These are phyloP conservation scores for Geoglossum glabrum DNA, from an alignment of 495 filamentous ascomycete genomes.

Conservation along the genomic window DNA sequence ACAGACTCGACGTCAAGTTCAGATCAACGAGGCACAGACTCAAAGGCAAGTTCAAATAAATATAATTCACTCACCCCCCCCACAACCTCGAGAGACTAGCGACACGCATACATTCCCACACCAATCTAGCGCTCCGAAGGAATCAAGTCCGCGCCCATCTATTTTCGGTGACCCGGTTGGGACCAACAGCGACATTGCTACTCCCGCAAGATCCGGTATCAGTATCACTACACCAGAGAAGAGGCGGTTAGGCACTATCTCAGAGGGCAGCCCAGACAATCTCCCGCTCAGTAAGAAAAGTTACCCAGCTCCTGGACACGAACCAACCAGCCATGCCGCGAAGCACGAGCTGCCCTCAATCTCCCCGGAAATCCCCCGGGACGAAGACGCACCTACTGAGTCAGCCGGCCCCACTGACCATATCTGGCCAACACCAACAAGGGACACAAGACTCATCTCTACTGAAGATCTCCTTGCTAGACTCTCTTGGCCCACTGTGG, in stretches of 20 bases:
- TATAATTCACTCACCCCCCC: background rate
- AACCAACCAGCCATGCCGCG: constrained; percentile 15
- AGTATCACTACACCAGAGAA: background rate
- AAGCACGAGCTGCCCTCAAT: constrained; percentile 16
- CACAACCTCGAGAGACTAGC: background rate
- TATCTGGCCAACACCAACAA: background rate
- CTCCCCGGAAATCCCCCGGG: constrained; percentile 11
- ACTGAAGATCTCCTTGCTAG: constrained; percentile 32
- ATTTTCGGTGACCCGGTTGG: constrained; percentile 14
- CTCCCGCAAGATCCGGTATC: background rate
- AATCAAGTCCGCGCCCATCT: constrained; percentile 4
- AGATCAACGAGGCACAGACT: background rate
- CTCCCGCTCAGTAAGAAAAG: constrained; percentile 20
- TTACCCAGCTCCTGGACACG: constrained; percentile 12
- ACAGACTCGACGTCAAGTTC: background rate
- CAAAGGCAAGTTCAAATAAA: background rate
- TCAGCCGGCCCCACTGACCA: background rate
- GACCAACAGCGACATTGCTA: constrained; percentile 7
- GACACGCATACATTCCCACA: background rate
- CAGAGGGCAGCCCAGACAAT: constrained; percentile 19
- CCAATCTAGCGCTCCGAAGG: background rate
- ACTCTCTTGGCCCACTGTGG: constrained; percentile 29
- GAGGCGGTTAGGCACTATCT: constrained; percentile 20
- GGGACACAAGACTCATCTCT: constrained; percentile 17
- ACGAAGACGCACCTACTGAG: constrained; percentile 6